Base-by-base conservation (phyloP, 352 stramenopile species). In the Globisporangium camurandrum region DNA sequence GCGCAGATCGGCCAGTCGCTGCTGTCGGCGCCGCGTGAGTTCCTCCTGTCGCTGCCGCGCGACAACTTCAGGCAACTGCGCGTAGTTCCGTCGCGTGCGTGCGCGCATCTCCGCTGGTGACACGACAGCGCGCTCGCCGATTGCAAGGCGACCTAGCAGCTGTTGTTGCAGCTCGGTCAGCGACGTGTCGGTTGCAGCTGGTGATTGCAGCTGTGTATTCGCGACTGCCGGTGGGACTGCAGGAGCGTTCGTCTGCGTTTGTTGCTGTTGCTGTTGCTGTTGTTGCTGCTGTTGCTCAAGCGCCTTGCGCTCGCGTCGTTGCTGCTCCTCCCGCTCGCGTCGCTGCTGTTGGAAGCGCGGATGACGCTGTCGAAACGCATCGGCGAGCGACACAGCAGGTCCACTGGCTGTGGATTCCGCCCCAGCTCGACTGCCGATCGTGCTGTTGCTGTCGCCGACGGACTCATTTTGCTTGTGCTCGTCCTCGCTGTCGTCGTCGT, bases 31-130 rank as follows among this genome's bases (percentile, higher is more conserved):
- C 22, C 64, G 66, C 47, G 88, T 57, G 17, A 86, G 58, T 56
- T 93, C 77, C 36, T 91, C 74, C 47, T 91, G 75, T 8, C 75
- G 71, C 51, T 84, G 84, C 10, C 64, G 64, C 60, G 89, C 77
- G 11, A 88, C 54, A 33, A 91, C 75, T 57, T 91, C 82, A 0
- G 77, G 82, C 0, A 91, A 56, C 49, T 88, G 61, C 37, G 78
- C 67, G 51, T 89, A 91, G 28, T 86, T 46, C 12, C 78, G 70
- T 7, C 54, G 64, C 11, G 66, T 90, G 26, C 78, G 69, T 31
- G 79, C 68, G 33, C 75, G 81, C 76, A 89, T 89, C 48, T 90
- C 81, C 5, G 67, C 56, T 4, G 43, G 53, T 1, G 81, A 84
- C 5, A 90, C 72, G 20, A 82, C 77, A 24, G 65, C 66, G 4